A percentile compares a stretch with the other conserved stretches of the same genome.
Conservation (phyloP, 208 protist genomes). For the Sergeia podlipaevii region DNA sequence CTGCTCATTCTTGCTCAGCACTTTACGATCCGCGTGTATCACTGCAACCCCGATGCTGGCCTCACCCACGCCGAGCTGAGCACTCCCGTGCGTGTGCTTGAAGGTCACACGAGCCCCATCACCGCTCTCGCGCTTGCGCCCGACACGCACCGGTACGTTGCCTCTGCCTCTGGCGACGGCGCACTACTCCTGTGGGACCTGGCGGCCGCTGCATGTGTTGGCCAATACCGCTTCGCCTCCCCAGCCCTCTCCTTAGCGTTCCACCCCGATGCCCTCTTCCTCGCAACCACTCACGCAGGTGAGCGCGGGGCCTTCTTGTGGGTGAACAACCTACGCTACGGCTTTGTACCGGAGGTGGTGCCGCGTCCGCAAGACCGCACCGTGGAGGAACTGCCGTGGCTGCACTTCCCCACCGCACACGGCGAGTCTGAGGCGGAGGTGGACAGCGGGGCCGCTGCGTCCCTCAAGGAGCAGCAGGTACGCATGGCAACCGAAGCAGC, state of each 20-base stretch:
- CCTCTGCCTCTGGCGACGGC: slow-evolving; percentile 68
- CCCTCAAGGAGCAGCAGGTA: slow-evolving; percentile 1
- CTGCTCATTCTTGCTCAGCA: slow-evolving; percentile 78
- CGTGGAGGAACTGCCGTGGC: slow-evolving; percentile 45
- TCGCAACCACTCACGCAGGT: slow-evolving; percentile 78
- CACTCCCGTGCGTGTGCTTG: slow-evolving; percentile 66
- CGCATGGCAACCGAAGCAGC: slow-evolving; percentile 8
- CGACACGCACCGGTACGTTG: slow-evolving; percentile 68
- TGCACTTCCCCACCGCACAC: slow-evolving; percentile 80
- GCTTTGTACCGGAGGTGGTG: slow-evolving; percentile 81
- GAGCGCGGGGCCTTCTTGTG: slow-evolving; percentile 83
- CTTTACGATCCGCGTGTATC: slow-evolving; percentile 67
- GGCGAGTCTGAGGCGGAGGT: slow-evolving; percentile 37
- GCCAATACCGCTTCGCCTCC: slow-evolving; percentile 71
- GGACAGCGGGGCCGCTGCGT: background rate
- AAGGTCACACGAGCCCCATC: slow-evolving; percentile 78
- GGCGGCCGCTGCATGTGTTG: slow-evolving; percentile 75
- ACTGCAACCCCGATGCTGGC: slow-evolving; percentile 65
- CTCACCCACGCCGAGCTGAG: slow-evolving; percentile 26
- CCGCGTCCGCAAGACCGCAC: slow-evolving; percentile 24
- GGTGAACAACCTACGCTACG: slow-evolving; percentile 89
- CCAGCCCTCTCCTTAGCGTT: slow-evolving; percentile 79
- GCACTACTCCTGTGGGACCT: slow-evolving; percentile 83
- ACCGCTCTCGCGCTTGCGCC: slow-evolving; percentile 76
- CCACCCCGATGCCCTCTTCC: slow-evolving; percentile 83